phyloP scores from a whole-genome alignment of 73 alveolate species.

The Paramecium octaurelia region DNA sequence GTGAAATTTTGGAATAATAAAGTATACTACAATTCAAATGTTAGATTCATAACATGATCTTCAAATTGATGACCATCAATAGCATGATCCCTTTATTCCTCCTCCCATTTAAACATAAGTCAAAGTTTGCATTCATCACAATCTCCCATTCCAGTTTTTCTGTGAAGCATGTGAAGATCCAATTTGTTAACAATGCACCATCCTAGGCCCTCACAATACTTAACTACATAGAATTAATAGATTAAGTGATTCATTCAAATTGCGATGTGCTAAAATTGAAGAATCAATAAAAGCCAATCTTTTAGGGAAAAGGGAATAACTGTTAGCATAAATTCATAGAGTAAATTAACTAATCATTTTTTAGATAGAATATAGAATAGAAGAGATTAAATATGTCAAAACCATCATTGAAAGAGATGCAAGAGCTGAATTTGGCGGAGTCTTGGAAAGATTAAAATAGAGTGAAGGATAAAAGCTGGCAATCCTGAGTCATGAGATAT shows the following conservation, averaged over 20 bases:
- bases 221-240: slow-evolving; percentile 89
- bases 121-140: slow-evolving; percentile 77
- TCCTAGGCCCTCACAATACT: slow-evolving; percentile 96
- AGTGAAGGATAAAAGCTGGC: slow-evolving; percentile 96
- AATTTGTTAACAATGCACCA: slow-evolving; percentile 93
- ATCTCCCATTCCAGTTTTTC: slow-evolving; percentile 72
- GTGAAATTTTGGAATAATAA: slow-evolving; percentile 14
- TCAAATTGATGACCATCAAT: neutral
- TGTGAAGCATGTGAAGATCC: slow-evolving; percentile 97
- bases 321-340: slow-evolving; percentile 84
- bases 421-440: slow-evolving; percentile 90
- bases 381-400: slow-evolving; percentile 91
- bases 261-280: slow-evolving; percentile 76
- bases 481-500: slow-evolving; percentile 88
- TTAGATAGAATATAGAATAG: slow-evolving; percentile 71
- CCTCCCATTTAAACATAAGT: neutral
- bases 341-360: slow-evolving; percentile 56
- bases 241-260: slow-evolving; percentile 91
- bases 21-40: neutral
- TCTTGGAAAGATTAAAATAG: slow-evolving; percentile 92
- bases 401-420: slow-evolving; percentile 91
- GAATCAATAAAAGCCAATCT: slow-evolving; percentile 78
- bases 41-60: neutral
- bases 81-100: neutral
- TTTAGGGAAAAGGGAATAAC: slow-evolving; percentile 86